These are phyloP conservation scores for Pisolithus sp. DNA, from an alignment of 768 basidiomycete genomes.

Conservation along the genomic window DNA sequence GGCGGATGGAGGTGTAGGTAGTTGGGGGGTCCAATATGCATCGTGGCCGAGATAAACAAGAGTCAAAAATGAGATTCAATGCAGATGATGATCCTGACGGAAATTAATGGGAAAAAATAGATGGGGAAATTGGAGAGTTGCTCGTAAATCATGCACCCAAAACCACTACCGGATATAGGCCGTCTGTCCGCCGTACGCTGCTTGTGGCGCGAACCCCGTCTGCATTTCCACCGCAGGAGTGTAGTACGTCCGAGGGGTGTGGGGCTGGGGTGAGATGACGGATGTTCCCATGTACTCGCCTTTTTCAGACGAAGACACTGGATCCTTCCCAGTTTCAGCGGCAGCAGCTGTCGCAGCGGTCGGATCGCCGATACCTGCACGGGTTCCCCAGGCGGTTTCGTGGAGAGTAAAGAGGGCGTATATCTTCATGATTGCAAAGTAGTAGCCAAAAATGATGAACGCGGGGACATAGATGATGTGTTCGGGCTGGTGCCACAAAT, in stretches of 20 bases:
- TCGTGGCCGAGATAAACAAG: background rate
- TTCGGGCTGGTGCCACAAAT: constrained; percentile 70
- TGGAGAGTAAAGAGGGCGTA: constrained; percentile 88
- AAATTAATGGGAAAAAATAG: background rate
- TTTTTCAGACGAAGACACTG: constrained; percentile 16
- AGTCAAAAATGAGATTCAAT: background rate
- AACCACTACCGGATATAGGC: constrained; percentile 1
- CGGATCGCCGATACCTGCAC: constrained; percentile 85
- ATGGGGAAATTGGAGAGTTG: background rate
- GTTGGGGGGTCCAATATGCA: background rate
- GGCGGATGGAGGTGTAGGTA: background rate
- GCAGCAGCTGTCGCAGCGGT: constrained; percentile 66
- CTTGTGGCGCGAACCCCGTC: background rate
- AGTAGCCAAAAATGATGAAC: constrained; percentile 87
- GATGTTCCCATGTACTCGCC: constrained; percentile 8
- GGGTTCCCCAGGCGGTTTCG: constrained; percentile 96
- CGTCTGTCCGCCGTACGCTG: constrained; percentile 4
- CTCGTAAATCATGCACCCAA: background rate
- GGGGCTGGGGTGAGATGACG: background rate
- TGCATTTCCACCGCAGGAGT: constrained; percentile 7
- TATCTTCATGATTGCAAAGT: constrained; percentile 92
- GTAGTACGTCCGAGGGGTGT: background rate
- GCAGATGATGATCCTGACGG: background rate
- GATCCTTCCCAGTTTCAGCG: constrained; percentile 8
- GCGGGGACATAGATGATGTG: constrained; percentile 81